These are phyloP conservation scores for Curvularia hawaiiensis DNA, from an alignment of 2,329 filamentous ascomycete species.

Conservation along the genomic window DNA sequence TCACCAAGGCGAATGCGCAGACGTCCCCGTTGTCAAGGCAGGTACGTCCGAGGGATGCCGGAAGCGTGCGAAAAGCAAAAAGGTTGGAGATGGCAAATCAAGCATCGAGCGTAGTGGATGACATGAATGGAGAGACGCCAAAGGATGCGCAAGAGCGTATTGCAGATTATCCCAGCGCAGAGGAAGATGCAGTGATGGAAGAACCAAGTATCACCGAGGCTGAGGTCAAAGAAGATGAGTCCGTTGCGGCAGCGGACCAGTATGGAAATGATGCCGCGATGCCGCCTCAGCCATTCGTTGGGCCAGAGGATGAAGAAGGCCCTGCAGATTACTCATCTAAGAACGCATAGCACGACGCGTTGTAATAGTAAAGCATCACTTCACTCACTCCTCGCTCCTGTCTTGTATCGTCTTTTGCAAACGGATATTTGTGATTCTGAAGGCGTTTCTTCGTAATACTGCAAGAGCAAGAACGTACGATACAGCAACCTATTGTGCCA, in stretches of 20 bases:
- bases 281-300: neutral
- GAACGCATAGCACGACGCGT: neutral
- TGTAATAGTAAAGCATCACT: neutral
- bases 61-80: constrained; percentile 22
- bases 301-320: neutral
- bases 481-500: neutral
- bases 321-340: neutral
- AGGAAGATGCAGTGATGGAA: neutral
- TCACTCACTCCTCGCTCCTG: neutral
- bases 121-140: neutral
- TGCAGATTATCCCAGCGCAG: neutral
- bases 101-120: neutral
- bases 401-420: neutral
- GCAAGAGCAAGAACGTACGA: neutral
- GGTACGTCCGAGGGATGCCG: constrained; percentile 17
- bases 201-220: neutral
- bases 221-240: neutral
- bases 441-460: no score
- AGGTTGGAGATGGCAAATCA: neutral
- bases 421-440: no score
- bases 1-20: constrained; percentile 28
- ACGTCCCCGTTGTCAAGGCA: constrained; percentile 19
- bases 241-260: neutral
- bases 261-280: neutral
- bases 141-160: neutral